Evolutionary conservation across 2,329 filamentous ascomycete genomes (phyloP).

Genomic region (Eutypella sp.): DNA sequence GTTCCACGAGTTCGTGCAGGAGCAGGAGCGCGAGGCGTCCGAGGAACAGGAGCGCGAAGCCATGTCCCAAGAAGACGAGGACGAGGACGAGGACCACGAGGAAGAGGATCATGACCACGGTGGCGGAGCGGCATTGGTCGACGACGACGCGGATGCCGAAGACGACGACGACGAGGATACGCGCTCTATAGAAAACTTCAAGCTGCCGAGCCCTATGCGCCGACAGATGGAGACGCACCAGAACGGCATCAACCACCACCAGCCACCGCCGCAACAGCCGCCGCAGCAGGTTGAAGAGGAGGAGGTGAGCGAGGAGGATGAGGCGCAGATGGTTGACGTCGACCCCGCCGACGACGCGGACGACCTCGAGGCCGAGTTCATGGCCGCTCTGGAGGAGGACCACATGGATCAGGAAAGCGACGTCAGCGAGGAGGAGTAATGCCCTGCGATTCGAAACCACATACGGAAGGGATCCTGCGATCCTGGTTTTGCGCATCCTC

Average conservation of each 20-base stretch:
- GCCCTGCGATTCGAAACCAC: too few relatives aligned
- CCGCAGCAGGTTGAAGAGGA: constrained; percentile 22
- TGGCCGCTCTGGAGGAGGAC: constrained; percentile 20
- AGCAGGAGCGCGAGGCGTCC: constrained; percentile 25
- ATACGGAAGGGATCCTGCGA: too few relatives aligned
- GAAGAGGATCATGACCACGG: constrained; percentile 45
- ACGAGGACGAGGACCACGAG: constrained; percentile 34
- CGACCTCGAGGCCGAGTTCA: constrained; percentile 25
- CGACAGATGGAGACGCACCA: constrained; percentile 25
- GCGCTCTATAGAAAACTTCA: constrained; percentile 37
- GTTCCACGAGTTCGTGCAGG: constrained; percentile 50
- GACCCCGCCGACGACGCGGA: constrained; percentile 22
- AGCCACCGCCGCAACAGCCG: constrained; percentile 18
- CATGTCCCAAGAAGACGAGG: constrained; percentile 33
- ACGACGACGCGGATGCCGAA: constrained; percentile 41
- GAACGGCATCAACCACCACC: constrained; percentile 16
- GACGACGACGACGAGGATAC: constrained; percentile 35
- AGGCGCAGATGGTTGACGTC: constrained; percentile 29
- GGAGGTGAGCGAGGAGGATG: constrained; percentile 31
- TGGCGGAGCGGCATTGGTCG: constrained; percentile 29
- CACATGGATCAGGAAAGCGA: constrained; percentile 23
- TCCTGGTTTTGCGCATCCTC: too few relatives aligned
- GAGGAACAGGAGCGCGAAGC: constrained; percentile 4
- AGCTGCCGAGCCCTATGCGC: constrained; percentile 50
- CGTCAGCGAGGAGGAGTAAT: constrained; percentile 28